Conservation (phyloP, 2,329 filamentous ascomycete species). For the Exophiala phaeomuriformis region DNA sequence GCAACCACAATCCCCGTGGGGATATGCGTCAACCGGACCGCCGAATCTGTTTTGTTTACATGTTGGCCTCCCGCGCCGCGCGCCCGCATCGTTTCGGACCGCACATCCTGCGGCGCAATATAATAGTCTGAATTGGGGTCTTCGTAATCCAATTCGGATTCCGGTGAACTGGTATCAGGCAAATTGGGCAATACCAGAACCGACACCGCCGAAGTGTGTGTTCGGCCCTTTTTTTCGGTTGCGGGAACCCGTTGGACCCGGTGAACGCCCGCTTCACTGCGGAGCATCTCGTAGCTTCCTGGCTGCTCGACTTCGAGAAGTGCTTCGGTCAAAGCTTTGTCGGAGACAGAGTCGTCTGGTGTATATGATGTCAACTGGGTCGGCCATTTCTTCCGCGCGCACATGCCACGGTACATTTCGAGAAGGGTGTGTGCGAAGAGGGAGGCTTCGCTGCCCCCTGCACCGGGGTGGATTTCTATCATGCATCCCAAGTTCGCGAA, state of each 20-base stretch:
- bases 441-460: conserved; percentile 82
- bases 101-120: conserved; percentile 74
- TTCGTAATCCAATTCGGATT: conserved; percentile 57
- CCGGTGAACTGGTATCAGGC: conserved; percentile 44
- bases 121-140: conserved; percentile 90
- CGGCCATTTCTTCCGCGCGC: conserved; percentile 59
- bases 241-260: conserved; percentile 87
- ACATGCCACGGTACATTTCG: conserved; percentile 82
- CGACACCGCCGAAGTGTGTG: conserved; percentile 85
- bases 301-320: conserved; percentile 72
- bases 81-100: conserved; percentile 81
- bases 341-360: conserved; percentile 55
- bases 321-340: conserved; percentile 66
- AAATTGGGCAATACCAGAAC: conserved; percentile 89
- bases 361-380: conserved; percentile 72
- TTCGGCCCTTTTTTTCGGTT: conserved; percentile 84
- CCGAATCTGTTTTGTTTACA: conserved; percentile 97
- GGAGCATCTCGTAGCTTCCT: conserved; percentile 72
- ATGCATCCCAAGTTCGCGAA: conserved; percentile 87
- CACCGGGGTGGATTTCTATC: conserved; percentile 84
- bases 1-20: conserved; percentile 80
- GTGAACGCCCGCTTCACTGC: conserved; percentile 88
- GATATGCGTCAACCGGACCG: conserved; percentile 82
- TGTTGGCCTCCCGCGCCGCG: conserved; percentile 91
- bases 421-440: conserved; percentile 83